Base-by-base conservation (phyloP, 2,329 filamentous ascomycete genomes). In the Hortaea sp. region DNA sequence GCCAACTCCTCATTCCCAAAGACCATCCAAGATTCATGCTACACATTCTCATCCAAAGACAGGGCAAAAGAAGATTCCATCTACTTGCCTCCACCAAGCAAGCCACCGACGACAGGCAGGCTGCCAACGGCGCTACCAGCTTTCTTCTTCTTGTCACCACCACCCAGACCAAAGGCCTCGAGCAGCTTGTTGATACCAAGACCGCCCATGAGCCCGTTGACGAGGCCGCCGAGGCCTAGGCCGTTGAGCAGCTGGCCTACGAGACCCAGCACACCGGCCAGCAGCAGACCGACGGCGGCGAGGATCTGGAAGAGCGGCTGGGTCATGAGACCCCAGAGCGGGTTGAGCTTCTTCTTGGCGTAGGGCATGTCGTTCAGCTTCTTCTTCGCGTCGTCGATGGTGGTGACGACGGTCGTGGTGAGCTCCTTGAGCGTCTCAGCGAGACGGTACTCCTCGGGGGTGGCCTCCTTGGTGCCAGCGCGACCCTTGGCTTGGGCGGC, bases 231-330 rank as follows among this genome's bases (percentile, higher is more conserved):
- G 1, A 95, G 77, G 47, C 88, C 88, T 29, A 95, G 78, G 5
- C 84, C 86, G 57, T 84, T 82, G 48, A 92, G 76, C 59, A 94
- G 70, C 61, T 81, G 82, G 46, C 88, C 88, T 13, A 95, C 87
- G 1, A 95, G 76, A 39, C 85, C 85, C 5, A 95, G 74, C 0
- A 95, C 88, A 64, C 89, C 88, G 43, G 74, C 82, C 50, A 95
- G 73, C 52, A 95, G 67, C 49, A 95, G 69, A 20, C 89, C 89
- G 40, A 95, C 88, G 7, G 86, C 88, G 6, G 88, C 87, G 42
- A 95, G 77, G 63, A 95, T 95, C 75, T 95, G 89, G 76, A 88
- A 87, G 20, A 95, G 72, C 7, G 89, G 89, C 73, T 95, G 87
- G 32, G 80, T 80, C 54, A 92, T 72, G 42, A 95, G 73, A 29